Conservation (phyloP, 176 grass and related monocot genomes). For the Ampelocalamus luodianensis region DNA sequence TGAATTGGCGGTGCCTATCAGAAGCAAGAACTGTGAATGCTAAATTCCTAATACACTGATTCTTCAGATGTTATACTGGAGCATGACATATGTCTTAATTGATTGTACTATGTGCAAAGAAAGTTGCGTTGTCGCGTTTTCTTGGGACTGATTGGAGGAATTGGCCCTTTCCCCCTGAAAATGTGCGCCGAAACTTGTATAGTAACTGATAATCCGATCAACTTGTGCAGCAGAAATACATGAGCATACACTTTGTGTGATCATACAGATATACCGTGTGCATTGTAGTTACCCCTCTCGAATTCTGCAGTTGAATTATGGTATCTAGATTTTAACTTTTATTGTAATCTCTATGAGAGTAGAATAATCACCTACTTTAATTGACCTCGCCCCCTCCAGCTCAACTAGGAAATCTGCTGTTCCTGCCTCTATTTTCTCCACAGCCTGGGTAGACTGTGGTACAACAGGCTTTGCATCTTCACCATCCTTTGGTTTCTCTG, state of each 20-base stretch:
- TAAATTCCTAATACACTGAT: neutral
- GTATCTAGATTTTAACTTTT: neutral
- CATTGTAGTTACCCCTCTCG: neutral
- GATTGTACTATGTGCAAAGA: neutral
- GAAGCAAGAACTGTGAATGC: neutral
- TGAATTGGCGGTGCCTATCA: neutral
- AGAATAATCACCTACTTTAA: constrained; percentile 57
- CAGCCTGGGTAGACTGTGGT: neutral
- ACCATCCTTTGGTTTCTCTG: constrained; percentile 47
- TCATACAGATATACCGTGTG: neutral
- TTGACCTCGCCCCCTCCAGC: constrained; percentile 77
- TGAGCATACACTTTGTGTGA: neutral
- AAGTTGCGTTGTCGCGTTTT: neutral
- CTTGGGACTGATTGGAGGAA: neutral
- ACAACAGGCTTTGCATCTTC: constrained; percentile 45
- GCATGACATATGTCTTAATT: neutral
- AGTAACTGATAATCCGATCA: neutral
- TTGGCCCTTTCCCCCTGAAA: neutral
- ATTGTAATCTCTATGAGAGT: neutral
- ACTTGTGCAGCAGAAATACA: neutral
- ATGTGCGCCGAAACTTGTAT: neutral
- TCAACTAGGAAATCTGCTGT: constrained; percentile 78
- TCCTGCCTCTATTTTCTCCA: constrained; percentile 63
- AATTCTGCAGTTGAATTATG: neutral
- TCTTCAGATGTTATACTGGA: neutral